Evolutionary conservation across 2,329 filamentous ascomycete genomes (phyloP), one percentile per base, ranked within the genome.

Genomic region (Fonsecaea pedrosoi): DNA sequence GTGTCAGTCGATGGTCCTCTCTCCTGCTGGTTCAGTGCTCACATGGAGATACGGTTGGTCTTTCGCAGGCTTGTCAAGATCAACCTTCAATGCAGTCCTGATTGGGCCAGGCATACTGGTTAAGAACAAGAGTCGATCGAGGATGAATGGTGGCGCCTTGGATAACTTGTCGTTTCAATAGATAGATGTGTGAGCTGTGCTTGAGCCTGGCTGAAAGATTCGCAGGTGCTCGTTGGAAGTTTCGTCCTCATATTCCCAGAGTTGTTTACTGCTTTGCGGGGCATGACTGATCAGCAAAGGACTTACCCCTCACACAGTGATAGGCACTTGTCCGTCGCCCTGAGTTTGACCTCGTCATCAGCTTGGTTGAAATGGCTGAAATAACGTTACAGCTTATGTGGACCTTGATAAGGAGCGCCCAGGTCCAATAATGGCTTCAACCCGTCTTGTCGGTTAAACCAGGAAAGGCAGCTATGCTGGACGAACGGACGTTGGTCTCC

Each of bases 41-140:
- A 91, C 90, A 79, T 94, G 91, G 9, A 94, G 80, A 60, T 86
- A 85, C 1, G 85, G 78, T 75, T 94, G 91, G 69, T 92, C 86
- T 40, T 84, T 82, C 4, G 91, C 90, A 38, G 90, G 89, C 76
- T 86, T 91, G 65, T 91, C 85, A 34, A 94, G 81, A 74, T 90
- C 88, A 53, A 94, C 90, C 76, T 90, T 90, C 64, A 90, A 86
- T 18, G 88, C 89, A 40, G 88, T 91, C 64, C 92, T 87, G 71
- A 94, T 89, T 56, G 66, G 62, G 38, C 72, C 72, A 18, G 72
- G 68, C 68, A 70, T 70, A 53, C 13, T 65, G 40, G 18, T 34
- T 13, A 45, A 40, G 42, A 45, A 40, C 34, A 25, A 25, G 35
- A 35, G 21, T 21, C 32, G 30, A 13, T 21, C 9, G 21, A 37